phyloP scores from a whole-genome alignment of 179 eudicot species.

The Nepenthes alata region DNA sequence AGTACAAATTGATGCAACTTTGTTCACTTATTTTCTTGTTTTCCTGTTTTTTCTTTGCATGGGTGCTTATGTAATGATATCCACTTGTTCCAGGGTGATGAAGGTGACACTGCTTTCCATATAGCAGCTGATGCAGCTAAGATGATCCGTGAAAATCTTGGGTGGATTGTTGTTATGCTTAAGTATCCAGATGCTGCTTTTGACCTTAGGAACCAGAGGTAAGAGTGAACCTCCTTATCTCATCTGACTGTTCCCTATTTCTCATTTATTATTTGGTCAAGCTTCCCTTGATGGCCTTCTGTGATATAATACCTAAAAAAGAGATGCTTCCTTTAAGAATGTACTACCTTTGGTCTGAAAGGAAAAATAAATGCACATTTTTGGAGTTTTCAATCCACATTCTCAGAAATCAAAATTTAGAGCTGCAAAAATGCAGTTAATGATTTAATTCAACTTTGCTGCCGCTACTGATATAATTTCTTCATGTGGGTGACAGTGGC shows the following conservation, averaged over 20 bases:
- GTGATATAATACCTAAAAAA: too few relatives aligned
- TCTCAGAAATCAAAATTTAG: too few relatives aligned
- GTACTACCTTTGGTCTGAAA: too few relatives aligned
- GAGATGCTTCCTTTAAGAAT: too few relatives aligned
- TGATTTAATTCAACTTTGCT: too few relatives aligned
- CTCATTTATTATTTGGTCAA: not conserved
- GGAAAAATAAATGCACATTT: too few relatives aligned
- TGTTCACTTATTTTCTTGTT: not conserved
- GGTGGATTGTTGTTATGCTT: conserved; percentile 84
- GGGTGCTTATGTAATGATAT: not conserved
- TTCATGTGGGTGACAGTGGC: conserved; percentile 49
- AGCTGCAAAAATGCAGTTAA: too few relatives aligned
- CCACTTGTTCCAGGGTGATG: conserved; percentile 58
- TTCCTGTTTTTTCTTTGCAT: not conserved
- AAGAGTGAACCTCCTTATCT: conserved; percentile 13
- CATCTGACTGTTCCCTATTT: not conserved
- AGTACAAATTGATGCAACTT: too few relatives aligned
- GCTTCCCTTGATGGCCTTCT: not conserved
- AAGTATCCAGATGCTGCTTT: conserved; percentile 81
- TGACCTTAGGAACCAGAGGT: conserved; percentile 85
- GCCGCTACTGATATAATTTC: not conserved
- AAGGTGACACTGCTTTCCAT: conserved; percentile 98
- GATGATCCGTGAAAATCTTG: conserved; percentile 95
- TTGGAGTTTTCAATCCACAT: too few relatives aligned
- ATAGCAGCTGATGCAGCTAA: conserved; percentile 97